phyloP scores from a whole-genome alignment of 2,329 filamentous ascomycete species.

The Aurifilum marmelostoma region DNA sequence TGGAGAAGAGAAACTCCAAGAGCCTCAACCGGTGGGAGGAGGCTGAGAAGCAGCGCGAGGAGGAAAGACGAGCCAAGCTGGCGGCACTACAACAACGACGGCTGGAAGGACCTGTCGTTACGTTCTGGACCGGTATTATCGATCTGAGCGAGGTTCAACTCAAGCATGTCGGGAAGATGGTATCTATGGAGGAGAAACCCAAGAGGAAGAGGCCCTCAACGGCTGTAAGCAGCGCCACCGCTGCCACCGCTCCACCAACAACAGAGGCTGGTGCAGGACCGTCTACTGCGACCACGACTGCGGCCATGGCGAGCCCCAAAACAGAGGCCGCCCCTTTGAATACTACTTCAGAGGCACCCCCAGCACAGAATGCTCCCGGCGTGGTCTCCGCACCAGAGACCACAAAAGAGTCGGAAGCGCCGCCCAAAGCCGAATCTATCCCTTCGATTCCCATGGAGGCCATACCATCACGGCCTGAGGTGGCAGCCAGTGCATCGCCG shows the following conservation, averaged over 20 bases:
- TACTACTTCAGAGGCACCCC: conserved; percentile 28
- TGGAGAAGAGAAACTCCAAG: conserved; percentile 86
- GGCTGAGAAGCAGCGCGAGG: conserved; percentile 84
- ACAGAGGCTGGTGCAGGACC: conserved; percentile 36
- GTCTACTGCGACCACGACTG: conserved; percentile 18
- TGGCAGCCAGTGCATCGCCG: neutral
- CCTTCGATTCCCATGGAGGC: conserved; percentile 14
- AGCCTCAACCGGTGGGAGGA: conserved; percentile 93
- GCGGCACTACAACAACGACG: conserved; percentile 87
- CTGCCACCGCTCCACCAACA: conserved; percentile 32
- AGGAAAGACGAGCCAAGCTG: conserved; percentile 79
- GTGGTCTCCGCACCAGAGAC: conserved; percentile 9
- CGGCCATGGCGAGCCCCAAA: conserved; percentile 25
- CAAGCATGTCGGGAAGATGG: conserved; percentile 68
- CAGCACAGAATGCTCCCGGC: conserved; percentile 13
- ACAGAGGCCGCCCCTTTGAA: conserved; percentile 27
- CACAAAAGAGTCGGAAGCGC: conserved; percentile 23
- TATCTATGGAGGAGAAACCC: conserved; percentile 63
- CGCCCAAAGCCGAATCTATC: conserved; percentile 25
- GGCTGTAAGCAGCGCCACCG: conserved; percentile 34
- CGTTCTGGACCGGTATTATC: conserved; percentile 90
- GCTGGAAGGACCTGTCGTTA: conserved; percentile 85
- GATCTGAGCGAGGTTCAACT: conserved; percentile 78
- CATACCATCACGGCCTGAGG: neutral
- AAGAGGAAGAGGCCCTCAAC: conserved; percentile 54